phyloP scores from a whole-genome alignment of 2,329 filamentous ascomycete species.

The Periconia sp. region DNA sequence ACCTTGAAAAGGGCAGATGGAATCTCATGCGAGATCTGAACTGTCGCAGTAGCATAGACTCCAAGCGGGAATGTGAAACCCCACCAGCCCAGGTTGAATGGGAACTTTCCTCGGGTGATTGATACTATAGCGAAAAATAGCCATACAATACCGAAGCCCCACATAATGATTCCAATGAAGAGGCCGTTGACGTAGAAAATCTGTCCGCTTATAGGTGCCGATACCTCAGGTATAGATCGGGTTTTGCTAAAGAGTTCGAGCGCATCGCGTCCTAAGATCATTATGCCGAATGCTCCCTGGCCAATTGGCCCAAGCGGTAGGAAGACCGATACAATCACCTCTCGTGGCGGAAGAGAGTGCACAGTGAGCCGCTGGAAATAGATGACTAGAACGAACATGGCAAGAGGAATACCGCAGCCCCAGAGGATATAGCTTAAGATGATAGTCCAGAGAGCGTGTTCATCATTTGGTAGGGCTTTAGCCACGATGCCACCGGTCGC shows the following conservation, averaged over 20 bases:
- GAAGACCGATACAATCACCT: conserved; percentile 69
- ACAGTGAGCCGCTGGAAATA: conserved; percentile 71
- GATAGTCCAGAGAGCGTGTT: conserved; percentile 64
- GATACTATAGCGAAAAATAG: conserved; percentile 55
- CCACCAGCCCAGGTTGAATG: conserved; percentile 67
- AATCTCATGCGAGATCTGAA: conserved; percentile 57
- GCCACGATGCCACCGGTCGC: conserved; percentile 68
- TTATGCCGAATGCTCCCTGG: background rate
- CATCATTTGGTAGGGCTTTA: conserved; percentile 57
- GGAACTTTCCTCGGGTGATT: conserved; percentile 49
- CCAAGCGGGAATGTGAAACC: conserved; percentile 61
- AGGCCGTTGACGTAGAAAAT: no score
- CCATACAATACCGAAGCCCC: conserved; percentile 60
- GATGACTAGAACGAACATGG: conserved; percentile 65
- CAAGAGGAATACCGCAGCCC: conserved; percentile 65
- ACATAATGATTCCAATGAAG: conserved; percentile 57
- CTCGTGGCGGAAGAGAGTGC: conserved; percentile 66
- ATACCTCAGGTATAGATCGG: no score
- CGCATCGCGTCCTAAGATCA: no score
- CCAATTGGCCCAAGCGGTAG: conserved; percentile 69
- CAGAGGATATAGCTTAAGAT: conserved; percentile 69
- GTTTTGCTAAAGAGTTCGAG: no score
- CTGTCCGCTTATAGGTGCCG: no score
- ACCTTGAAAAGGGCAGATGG: conserved; percentile 63
- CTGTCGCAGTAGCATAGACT: conserved; percentile 39